Evolutionary conservation across 2,329 filamentous ascomycete genomes (phyloP), one percentile per base, ranked within the genome.

Genomic region (Fusarium solani-melongenae): DNA sequence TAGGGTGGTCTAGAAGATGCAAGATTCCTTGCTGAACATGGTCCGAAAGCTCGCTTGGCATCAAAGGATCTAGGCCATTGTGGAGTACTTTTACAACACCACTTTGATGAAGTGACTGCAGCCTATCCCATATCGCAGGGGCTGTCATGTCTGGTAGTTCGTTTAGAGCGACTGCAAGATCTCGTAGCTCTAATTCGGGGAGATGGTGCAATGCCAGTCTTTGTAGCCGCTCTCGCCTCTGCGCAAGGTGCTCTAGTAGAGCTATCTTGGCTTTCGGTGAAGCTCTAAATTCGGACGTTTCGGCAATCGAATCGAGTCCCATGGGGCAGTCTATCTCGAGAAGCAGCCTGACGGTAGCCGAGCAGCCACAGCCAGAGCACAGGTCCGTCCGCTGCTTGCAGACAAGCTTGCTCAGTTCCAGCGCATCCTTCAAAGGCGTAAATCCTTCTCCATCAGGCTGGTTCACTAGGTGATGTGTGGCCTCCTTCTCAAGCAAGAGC

Each of bases 281-380:
- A 22, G 6, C 1, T 4, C 2, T 4, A 6, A 4, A 2, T 27
- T 0, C 0, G 4, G 1, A 6, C 10, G 1, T 0, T 6, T 4
- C 2, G 5, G 1, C 6, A 10, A 17, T 5, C 6, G 5, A 55
- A 22, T 4, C 1, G 31, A 36, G 12, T 17, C 12, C 15, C 2
- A 56, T 3, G 3, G 31, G 31, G 20, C 53, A 36, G 31, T 56
- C 53, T 10, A 8, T 56, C 11, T 56, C 53, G 14, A 56, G 53
- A 8, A 56, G 29, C 20, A 36, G 2, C 17, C 14, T 11, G 3
- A 51, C 6, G 7, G 3, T 5, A 11, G 15, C 15, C 2, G 24
- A 51, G 24, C 24, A 29, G 11, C 22, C 9, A 5, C 49, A 53
- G 49, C 6, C 10, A 20, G 49, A 46, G 20, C 41, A 15, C 7